Evolutionary conservation across 2,329 filamentous ascomycete species (phyloP).

Genomic region (Sodiomyces alkalinus): DNA sequence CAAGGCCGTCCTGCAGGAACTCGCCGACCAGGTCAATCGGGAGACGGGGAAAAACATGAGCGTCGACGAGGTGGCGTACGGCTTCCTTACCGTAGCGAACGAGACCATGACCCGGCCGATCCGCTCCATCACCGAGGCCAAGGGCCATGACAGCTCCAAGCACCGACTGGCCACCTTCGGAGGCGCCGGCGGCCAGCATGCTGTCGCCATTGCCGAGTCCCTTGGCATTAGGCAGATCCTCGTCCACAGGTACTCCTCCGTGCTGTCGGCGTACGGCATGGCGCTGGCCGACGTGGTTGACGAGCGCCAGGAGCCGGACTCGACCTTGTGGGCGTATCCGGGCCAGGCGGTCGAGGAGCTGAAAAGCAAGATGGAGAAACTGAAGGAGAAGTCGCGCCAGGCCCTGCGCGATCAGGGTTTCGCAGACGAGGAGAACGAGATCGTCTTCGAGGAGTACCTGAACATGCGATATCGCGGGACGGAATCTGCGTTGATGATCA

Average conservation of each 20-base stretch:
- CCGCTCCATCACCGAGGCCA: conserved; percentile 77
- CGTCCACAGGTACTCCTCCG: conserved; percentile 74
- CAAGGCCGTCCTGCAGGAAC: conserved; percentile 56
- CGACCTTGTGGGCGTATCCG: conserved; percentile 43
- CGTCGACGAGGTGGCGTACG: conserved; percentile 73
- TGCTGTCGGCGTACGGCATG: conserved; percentile 86
- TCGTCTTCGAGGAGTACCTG: conserved; percentile 80
- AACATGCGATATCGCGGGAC: conserved; percentile 89
- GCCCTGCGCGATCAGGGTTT: conserved; percentile 69
- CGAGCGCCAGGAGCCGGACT: conserved; percentile 68
- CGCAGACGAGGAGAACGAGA: conserved; percentile 48
- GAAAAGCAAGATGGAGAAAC: conserved; percentile 57
- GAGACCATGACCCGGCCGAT: conserved; percentile 88
- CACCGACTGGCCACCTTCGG: conserved; percentile 88
- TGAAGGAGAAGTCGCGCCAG: conserved; percentile 59
- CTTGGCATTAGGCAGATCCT: conserved; percentile 76
- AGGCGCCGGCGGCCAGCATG: conserved; percentile 81
- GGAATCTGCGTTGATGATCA: conserved; percentile 79
- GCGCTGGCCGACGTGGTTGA: conserved; percentile 86
- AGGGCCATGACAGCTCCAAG: conserved; percentile 79
- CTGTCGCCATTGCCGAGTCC: conserved; percentile 76
- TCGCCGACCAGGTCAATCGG: conserved; percentile 63
- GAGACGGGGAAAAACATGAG: conserved; percentile 47
- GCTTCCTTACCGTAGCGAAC: conserved; percentile 80
- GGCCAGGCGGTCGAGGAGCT: conserved; percentile 46